phyloP scores from a whole-genome alignment of 2,329 filamentous ascomycete species.

The Rutstroemia sp. region DNA sequence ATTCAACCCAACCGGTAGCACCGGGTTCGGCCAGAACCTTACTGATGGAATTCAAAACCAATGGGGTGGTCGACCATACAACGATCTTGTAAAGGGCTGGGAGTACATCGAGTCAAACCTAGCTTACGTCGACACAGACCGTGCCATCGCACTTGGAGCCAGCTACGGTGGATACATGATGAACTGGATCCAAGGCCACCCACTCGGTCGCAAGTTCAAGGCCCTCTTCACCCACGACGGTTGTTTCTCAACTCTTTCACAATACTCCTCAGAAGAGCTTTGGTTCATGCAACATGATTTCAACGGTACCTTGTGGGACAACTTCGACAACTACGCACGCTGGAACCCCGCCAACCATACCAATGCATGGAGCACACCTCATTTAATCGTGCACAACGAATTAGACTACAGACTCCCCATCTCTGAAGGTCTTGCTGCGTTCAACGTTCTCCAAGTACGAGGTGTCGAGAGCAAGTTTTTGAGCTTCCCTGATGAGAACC shows the following conservation, averaged over 20 bases:
- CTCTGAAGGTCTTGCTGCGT: constrained; percentile 61
- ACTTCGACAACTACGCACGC: constrained; percentile 52
- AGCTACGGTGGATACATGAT: constrained; percentile 70
- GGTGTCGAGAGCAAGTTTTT: constrained; percentile 54
- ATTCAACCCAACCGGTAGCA: constrained; percentile 71
- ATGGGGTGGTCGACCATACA: constrained; percentile 57
- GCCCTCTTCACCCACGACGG: constrained; percentile 34
- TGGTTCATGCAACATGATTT: constrained; percentile 62
- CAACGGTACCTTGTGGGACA: constrained; percentile 51
- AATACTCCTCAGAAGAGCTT: constrained; percentile 56
- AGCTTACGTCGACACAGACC: constrained; percentile 56
- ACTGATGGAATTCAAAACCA: constrained; percentile 38
- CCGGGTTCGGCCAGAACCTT: constrained; percentile 69
- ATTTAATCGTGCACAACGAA: constrained; percentile 80
- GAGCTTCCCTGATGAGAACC: constrained; percentile 58
- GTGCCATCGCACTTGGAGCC: constrained; percentile 64
- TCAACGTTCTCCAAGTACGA: constrained; percentile 45
- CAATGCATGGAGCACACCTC: constrained; percentile 72
- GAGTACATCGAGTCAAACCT: constrained; percentile 60
- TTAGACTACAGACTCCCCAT: constrained; percentile 81
- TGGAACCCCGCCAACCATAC: constrained; percentile 58
- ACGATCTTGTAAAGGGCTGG: constrained; percentile 70
- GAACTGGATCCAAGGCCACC: constrained; percentile 83
- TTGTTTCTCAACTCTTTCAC: constrained; percentile 19
- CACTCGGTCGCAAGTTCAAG: constrained; percentile 73